Evolutionary conservation across 139 green algal genomes (phyloP).

Genomic region (Micractinium sp.): DNA sequence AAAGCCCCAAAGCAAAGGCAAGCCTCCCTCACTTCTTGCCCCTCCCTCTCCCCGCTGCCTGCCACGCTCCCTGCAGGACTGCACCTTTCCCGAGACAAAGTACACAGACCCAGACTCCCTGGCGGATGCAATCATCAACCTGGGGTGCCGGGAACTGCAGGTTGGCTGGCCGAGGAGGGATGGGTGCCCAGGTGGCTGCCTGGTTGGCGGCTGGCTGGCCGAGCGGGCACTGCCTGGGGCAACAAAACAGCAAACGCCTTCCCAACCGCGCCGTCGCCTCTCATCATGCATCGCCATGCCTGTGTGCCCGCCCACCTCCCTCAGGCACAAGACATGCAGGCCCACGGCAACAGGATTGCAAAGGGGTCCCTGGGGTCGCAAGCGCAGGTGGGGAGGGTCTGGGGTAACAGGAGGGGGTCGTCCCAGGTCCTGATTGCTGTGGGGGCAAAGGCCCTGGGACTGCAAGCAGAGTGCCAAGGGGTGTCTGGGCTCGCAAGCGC

Average conservation of each 20-base stretch:
- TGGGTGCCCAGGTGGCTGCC: too few species aligned
- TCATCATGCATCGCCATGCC: too few species aligned
- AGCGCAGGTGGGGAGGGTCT: background rate
- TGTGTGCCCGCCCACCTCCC: background rate
- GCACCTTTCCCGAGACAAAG: background rate
- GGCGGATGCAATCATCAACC: slow-evolving; percentile 2
- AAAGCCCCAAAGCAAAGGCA: too few species aligned
- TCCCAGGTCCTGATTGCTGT: too few species aligned
- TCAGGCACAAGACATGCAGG: background rate
- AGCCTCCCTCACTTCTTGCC: background rate
- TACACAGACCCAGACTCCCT: background rate
- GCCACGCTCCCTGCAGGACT: background rate
- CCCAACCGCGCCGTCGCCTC: too few species aligned
- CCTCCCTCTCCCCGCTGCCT: background rate
- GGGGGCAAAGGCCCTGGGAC: too few species aligned
- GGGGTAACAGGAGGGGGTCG: too few species aligned
- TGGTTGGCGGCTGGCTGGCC: too few species aligned
- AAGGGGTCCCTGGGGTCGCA: background rate
- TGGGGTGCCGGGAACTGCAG: background rate
- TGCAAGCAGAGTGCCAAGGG: too few species aligned
- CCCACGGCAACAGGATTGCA: background rate
- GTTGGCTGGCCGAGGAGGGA: background rate
- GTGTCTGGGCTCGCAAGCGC: background rate
- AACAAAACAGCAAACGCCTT: too few species aligned
- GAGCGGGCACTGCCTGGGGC: too few species aligned